Base-by-base conservation (phyloP, 306 rosid genomes). In the Oemleria cerasiformis region DNA sequence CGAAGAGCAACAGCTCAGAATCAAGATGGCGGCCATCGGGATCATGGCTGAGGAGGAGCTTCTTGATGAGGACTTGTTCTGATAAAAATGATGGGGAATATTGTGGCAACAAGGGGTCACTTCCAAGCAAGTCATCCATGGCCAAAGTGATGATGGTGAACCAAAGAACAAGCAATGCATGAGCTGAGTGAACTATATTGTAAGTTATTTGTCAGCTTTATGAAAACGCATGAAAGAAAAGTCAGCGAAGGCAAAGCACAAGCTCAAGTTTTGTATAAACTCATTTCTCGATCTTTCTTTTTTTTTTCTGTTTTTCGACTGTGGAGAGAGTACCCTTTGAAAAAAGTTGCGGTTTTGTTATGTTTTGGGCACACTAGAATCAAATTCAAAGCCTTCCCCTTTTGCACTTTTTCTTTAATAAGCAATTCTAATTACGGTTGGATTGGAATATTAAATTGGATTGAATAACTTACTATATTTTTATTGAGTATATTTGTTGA, bases 21-120 rank as follows among this genome's bases (percentile, higher is more conserved):
- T 89, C 96, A 76, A 87, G 71, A 78, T 77, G 77, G 17, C 85
- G 88, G 66, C 84, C 88, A 76, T 83, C 90, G 19, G 96, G 88
- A 39, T 85, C 88, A 55, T 89, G 92, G 67, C 82, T 80, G 4
- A 87, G 83, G 76, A 83, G 87, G 58, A 89, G 82, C 75, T 85
- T 81, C 80, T 80, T 75, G 12, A 85, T 74, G 66, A 81, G 75
- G 49, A 72, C 44, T 44, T 83, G 85, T 67, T 84, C 82, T 17
- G 49, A 73, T 65, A 66, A 19, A 10, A 57, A 78, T 39, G 84
- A 59, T 48, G 60, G 30, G 38, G 79, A 70, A 44, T 75, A 30
- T 30, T 30, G 53, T 50, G 21, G 43, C 40, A 72, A 58, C 70
- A 77, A 67, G 47, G 73, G 57, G 30, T 71, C 75, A 39, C 47